These are phyloP conservation scores for Trichoderma polysporum DNA, from an alignment of 2,329 filamentous ascomycete genomes.

Conservation along the genomic window DNA sequence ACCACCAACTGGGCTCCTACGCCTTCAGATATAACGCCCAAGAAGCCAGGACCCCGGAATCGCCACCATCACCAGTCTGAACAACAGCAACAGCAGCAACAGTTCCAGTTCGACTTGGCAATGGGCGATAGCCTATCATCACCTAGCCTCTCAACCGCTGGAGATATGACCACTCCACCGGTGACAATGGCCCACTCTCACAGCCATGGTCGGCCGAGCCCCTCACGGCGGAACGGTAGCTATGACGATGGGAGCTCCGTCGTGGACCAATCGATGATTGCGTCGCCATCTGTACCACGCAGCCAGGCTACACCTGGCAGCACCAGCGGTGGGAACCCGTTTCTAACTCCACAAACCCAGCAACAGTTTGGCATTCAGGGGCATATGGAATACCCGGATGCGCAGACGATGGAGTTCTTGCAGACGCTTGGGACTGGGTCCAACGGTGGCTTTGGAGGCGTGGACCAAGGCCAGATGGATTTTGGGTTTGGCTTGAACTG, in stretches of 20 bases:
- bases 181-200: slow-evolving; percentile 36
- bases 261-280: slow-evolving; percentile 45
- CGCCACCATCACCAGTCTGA: slow-evolving; percentile 30
- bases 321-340: slow-evolving; percentile 28
- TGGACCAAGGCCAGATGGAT: slow-evolving; percentile 55
- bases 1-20: slow-evolving; percentile 33
- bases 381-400: slow-evolving; percentile 45
- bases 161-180: slow-evolving; percentile 42
- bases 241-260: slow-evolving; percentile 31
- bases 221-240: slow-evolving; percentile 31
- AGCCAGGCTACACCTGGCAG: slow-evolving; percentile 38
- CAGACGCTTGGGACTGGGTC: slow-evolving; percentile 43
- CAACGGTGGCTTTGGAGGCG: slow-evolving; percentile 34
- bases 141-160: slow-evolving; percentile 39
- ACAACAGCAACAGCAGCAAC: slow-evolving; percentile 25
- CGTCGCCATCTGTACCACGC: slow-evolving; percentile 44
- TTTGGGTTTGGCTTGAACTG: slow-evolving; percentile 67
- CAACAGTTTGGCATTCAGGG: slow-evolving; percentile 38
- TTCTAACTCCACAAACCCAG: background rate
- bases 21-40: slow-evolving; percentile 30
- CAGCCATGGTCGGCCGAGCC: slow-evolving; percentile 33
- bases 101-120: slow-evolving; percentile 38
- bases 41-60: slow-evolving; percentile 27
- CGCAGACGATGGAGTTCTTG: slow-evolving; percentile 55
- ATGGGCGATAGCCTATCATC: slow-evolving; percentile 44